Percentiles rank a stretch among this genome's conserved stretches.
Conservation (phyloP, 805 yeast genomes). For the Kluyveromyces starmeri region DNA sequence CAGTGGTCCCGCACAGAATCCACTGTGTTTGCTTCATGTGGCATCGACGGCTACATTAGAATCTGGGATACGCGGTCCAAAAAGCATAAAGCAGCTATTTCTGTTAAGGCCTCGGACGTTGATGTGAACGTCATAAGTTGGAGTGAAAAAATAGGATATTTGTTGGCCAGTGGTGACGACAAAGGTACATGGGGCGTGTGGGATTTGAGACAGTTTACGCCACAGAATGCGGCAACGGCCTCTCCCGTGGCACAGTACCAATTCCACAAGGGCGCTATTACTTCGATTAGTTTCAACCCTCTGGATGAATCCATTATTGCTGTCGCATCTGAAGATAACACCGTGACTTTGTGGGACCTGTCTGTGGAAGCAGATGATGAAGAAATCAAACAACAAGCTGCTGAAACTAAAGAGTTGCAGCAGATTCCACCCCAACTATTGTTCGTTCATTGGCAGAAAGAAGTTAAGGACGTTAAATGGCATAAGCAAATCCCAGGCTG, state of each 20-base stretch:
- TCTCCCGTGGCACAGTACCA: constrained; percentile 90
- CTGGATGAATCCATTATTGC: constrained; percentile 92
- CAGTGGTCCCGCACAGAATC: constrained; percentile 93
- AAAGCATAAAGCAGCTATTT: constrained; percentile 83
- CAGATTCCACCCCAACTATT: constrained; percentile 92
- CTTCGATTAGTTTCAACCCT: constrained; percentile 91
- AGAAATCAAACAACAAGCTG: constrained; percentile 79
- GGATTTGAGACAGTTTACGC: constrained; percentile 84
- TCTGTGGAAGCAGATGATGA: constrained; percentile 99
- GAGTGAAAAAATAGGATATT: constrained; percentile 79
- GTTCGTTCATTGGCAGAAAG: constrained; percentile 97
- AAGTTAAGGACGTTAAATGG: constrained; percentile 98
- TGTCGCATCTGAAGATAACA: constrained; percentile 92
- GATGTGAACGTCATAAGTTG: constrained; percentile 95
- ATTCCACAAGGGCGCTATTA: constrained; percentile 89
- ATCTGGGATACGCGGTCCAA: constrained; percentile 97
- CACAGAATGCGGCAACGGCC: constrained; percentile 33
- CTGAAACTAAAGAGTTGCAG: constrained; percentile 67
- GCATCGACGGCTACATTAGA: constrained; percentile 82
- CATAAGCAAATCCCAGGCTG: constrained; percentile 95
- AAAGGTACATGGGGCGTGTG: constrained; percentile 97
- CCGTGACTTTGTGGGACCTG: constrained; percentile 95
- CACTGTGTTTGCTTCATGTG: constrained; percentile 93
- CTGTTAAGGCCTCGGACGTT: constrained; percentile 66
- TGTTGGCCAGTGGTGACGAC: constrained; percentile 93